These are phyloP conservation scores for Trypethelium eluteriae DNA, from an alignment of 495 filamentous ascomycete genomes.

Conservation along the genomic window DNA sequence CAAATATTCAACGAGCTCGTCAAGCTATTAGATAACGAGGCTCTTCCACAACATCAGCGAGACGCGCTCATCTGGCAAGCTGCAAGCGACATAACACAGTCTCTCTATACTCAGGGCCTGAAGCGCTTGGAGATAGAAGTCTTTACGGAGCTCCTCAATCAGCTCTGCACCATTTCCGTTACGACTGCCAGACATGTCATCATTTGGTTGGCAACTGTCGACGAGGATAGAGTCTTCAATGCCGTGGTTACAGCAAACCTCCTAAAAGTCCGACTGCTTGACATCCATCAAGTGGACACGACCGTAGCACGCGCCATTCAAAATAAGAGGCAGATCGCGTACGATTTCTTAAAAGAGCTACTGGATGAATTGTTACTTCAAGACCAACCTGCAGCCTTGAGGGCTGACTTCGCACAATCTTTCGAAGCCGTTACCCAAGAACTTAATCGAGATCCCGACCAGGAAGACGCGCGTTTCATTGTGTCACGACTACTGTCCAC, in stretches of 20 bases:
- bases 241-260: conserved; percentile 67
- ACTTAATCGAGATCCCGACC: conserved; percentile 63
- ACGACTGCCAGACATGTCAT: conserved; percentile 67
- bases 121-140: conserved; percentile 69
- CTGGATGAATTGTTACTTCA: conserved; percentile 70
- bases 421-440: conserved; percentile 69
- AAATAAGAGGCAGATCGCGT: conserved; percentile 56
- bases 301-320: conserved; percentile 63
- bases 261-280: conserved; percentile 64
- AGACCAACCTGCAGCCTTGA: conserved; percentile 64
- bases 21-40: conserved; percentile 40
- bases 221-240: conserved; percentile 71
- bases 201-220: conserved; percentile 58
- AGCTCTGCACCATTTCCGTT: conserved; percentile 69
- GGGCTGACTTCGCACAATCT: conserved; percentile 79
- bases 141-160: conserved; percentile 70
- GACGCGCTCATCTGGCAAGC: conserved; percentile 4
- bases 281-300: conserved; percentile 71
- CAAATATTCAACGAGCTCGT: conserved; percentile 44
- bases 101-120: conserved; percentile 52
- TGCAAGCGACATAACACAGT: conserved; percentile 6
- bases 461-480: conserved; percentile 58
- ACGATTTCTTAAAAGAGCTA: conserved; percentile 68
- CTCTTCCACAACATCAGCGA: conserved; percentile 4
- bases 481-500: conserved; percentile 55